Base-by-base conservation (phyloP, 2,329 filamentous ascomycete genomes). In the Cladosporium halotolerans region DNA sequence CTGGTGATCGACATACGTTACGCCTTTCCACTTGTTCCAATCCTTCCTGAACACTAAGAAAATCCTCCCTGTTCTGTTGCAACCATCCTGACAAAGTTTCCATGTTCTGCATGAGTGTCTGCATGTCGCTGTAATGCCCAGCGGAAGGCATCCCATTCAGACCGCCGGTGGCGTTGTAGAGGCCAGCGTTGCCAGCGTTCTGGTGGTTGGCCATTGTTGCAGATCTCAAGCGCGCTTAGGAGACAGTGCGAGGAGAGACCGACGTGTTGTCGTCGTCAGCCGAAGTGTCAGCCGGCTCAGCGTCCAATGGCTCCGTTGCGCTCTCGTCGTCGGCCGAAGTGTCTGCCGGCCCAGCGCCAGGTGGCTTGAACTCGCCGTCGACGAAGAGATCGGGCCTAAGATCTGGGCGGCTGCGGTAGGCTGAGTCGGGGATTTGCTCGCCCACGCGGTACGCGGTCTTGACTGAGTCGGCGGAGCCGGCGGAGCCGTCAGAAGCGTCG, bases 121-220 rank as follows among this genome's bases (percentile, higher is more conserved):
- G 66, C 67, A 70, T 69, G 48, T 70, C 68, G 55, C 62, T 62
- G 57, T 67, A 66, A 55, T 70, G 66, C n/a, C 67, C 68, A 11
- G 67, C 67, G 13, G 66, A 61, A 3, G 67, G 66, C 62, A 68
- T 65, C 38, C 60, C 61, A 40, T 60, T 62, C 55, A 65, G 57
- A 42, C 60, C 61, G n/a, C 43, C 51, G 2, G 46, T 36, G 28
- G 49, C 45, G 23, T 50, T 59, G 56, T 64, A 63, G 54, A 63
- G 56, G 34, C 57, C 60, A 6, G 58, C 58, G 40, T 63, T 64
- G 36, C 58, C 60, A 34, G 57, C 61, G 39, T 60, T 60, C 31
- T 63, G 62, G 53, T 62, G 59, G 45, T 63, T 63, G 40, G 60
- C 60, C 62, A 62, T 63, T 45, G 41, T 44, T 49, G 13, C 44